Conservation (phyloP, 2,329 filamentous ascomycete genomes). For the Colletotrichum lindemuthianum region DNA sequence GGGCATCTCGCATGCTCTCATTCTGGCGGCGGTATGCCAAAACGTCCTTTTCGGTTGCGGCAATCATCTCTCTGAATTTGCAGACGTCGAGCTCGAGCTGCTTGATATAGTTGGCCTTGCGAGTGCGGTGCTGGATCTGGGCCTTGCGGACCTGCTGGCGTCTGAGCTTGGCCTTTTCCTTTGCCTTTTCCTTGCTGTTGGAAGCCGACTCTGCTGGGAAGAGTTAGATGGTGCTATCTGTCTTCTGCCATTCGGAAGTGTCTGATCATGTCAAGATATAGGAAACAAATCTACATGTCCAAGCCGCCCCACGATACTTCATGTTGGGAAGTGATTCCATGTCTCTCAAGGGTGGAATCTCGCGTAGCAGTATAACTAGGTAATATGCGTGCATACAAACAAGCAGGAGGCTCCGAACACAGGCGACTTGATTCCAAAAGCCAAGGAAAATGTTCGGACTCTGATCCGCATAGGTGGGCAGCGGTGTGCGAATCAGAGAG, state of each 20-base stretch:
- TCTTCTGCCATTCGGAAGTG: neutral
- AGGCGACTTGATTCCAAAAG: constrained; percentile 27
- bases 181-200: constrained; percentile 14
- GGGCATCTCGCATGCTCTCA: constrained; percentile 49
- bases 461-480: constrained; percentile 9
- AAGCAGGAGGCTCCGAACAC: constrained; percentile 7
- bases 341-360: neutral
- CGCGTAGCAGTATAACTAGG: neutral
- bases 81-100: constrained; percentile 63
- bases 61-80: constrained; percentile 58
- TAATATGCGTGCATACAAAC: neutral
- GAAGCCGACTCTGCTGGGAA: constrained; percentile 6
- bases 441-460: constrained; percentile 12
- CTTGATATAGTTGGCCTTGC: constrained; percentile 65
- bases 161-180: constrained; percentile 57
- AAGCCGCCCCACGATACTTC: neutral
- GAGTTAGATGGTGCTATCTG: neutral
- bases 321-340: neutral
- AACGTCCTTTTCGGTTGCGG: constrained; percentile 52
- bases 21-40: constrained; percentile 54
- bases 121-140: constrained; percentile 65
- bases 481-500: constrained; percentile 21
- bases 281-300: neutral
- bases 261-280: neutral
- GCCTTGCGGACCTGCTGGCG: constrained; percentile 63